A percentile compares a stretch with the other conserved stretches of the same genome.
These are phyloP conservation scores for Diaporthe destruens DNA, from an alignment of 2,329 filamentous ascomycete species.

Conservation along the genomic window DNA sequence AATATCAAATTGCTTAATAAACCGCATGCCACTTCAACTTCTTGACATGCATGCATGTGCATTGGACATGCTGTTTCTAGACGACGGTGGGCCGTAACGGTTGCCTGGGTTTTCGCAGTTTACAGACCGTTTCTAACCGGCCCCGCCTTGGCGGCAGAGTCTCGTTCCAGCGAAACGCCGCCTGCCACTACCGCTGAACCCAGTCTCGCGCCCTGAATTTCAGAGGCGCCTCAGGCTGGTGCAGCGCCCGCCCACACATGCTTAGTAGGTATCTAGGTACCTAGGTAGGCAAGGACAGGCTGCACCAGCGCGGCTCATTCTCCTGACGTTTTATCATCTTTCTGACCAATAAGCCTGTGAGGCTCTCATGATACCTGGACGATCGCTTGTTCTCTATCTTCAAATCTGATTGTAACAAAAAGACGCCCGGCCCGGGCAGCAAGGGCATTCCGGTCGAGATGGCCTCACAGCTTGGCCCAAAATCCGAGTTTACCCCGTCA, in stretches of 20 bases:
- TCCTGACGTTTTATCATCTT: not conserved
- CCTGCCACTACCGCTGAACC: not conserved
- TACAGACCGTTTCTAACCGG: slow-evolving; percentile 12
- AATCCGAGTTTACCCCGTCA: slow-evolving; percentile 43
- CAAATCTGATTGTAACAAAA: not conserved
- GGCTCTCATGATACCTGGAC: not conserved
- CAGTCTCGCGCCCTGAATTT: no score
- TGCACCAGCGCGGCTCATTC: not conserved
- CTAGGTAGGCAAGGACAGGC: no score
- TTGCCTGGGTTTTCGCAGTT: slow-evolving; percentile 1
- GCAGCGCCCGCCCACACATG: not conserved
- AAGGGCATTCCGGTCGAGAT: slow-evolving; percentile 29
- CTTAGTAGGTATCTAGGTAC: no score
- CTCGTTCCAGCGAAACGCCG: not conserved
- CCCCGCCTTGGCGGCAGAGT: not conserved
- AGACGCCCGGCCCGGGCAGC: slow-evolving; percentile 22
- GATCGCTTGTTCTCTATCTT: no score
- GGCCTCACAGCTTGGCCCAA: slow-evolving; percentile 38
- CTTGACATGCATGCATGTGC: no score
- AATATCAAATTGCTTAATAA: slow-evolving; percentile 1
- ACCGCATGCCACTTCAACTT: not conserved
- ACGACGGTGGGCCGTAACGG: slow-evolving; percentile 6
- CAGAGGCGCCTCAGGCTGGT: not conserved
- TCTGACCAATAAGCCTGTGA: not conserved
- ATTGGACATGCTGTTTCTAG: not conserved